These are phyloP conservation scores for Funneliformis caledonium DNA, from an alignment of 371 early-diverging fungal genomes.

Conservation along the genomic window DNA sequence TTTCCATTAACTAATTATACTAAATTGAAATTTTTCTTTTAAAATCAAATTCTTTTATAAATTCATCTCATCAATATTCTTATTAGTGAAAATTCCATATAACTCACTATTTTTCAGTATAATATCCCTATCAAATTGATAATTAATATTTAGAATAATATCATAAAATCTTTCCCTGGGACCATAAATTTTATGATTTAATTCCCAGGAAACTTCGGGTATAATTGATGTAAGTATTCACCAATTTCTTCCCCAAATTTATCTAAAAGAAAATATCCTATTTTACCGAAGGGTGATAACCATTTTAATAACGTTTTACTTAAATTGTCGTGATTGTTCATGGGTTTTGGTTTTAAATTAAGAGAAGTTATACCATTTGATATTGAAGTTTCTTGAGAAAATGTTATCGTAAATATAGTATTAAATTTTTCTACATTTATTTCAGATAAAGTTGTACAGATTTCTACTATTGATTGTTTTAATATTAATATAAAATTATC, in stretches of 20 bases:
- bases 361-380: background rate
- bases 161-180: conserved; percentile 13
- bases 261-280: conserved; percentile 8
- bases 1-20: background rate
- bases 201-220: conserved; percentile 16
- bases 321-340: background rate
- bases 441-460: background rate
- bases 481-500: conserved; percentile 5
- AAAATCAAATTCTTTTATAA: no score
- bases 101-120: background rate
- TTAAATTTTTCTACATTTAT: background rate
- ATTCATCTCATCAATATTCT: background rate
- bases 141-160: conserved; percentile 10
- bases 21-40: background rate
- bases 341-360: background rate
- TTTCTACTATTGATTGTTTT: background rate
- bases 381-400: conserved; percentile 6
- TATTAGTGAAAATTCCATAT: background rate
- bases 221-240: background rate
- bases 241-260: conserved; percentile 5
- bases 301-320: background rate
- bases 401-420: background rate
- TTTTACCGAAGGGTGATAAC: background rate
- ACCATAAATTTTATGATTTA: conserved; percentile 15
- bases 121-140: background rate